Evolutionary conservation across 345 rosid species (phyloP).

Genomic region (Dovyalis caffra): DNA sequence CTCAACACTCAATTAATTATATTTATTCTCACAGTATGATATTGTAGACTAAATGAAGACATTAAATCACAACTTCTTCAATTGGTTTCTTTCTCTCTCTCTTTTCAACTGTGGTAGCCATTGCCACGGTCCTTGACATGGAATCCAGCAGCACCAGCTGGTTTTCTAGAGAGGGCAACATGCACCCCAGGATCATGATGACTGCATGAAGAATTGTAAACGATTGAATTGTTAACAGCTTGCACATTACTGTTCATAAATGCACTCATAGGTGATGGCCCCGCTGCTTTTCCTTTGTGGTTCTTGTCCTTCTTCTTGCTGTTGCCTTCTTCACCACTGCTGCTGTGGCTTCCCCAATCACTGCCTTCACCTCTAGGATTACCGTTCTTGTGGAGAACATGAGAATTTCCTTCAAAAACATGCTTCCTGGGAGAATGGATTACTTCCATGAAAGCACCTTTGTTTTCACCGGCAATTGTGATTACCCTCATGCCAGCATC

Average conservation of each 20-base stretch:
- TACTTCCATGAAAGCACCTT: conserved; percentile 86
- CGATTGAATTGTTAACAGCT: conserved; percentile 78
- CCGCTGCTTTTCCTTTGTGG: conserved; percentile 16
- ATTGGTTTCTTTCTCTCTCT: not conserved
- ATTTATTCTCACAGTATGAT: conserved; percentile 10
- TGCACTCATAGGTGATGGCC: conserved; percentile 46
- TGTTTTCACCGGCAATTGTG: conserved; percentile 88
- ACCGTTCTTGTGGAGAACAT: conserved; percentile 25
- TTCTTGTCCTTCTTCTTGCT: conserved; percentile 33
- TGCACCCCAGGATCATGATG: conserved; percentile 89
- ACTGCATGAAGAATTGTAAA: conserved; percentile 56
- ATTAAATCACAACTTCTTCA: conserved; percentile 4
- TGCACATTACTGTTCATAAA: conserved; percentile 86
- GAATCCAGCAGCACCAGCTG: conserved; percentile 39
- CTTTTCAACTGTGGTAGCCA: conserved; percentile 31
- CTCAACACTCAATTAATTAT: conserved; percentile 13
- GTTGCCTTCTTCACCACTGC: conserved; percentile 37
- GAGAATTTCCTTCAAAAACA: conserved; percentile 23
- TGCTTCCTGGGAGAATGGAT: conserved; percentile 43
- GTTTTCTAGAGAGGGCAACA: conserved; percentile 50
- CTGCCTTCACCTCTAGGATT: conserved; percentile 25
- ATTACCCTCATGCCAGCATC: conserved; percentile 49
- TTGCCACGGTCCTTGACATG: conserved; percentile 45
- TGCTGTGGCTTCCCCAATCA: conserved; percentile 33
- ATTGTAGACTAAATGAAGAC: conserved; percentile 1